Conservation (phyloP, 805 yeast species). For the Metahyphopichia silvanorum region DNA sequence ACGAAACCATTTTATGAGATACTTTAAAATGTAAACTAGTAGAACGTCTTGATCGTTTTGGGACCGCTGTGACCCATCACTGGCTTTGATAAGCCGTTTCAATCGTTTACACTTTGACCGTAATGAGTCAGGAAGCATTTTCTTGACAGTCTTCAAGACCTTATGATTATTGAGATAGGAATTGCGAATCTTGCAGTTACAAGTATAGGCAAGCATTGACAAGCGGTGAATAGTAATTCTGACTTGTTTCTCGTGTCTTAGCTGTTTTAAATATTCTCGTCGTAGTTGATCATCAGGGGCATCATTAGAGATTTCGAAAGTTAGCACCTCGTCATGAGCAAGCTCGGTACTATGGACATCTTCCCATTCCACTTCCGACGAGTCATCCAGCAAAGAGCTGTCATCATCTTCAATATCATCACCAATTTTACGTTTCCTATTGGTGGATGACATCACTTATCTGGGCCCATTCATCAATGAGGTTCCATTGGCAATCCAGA, state of each 20-base stretch:
- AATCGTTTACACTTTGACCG: background rate
- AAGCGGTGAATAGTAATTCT: constrained; percentile 14
- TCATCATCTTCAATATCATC: background rate
- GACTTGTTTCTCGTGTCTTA: constrained; percentile 5
- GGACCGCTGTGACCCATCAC: too few species aligned
- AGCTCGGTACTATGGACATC: constrained; percentile 10
- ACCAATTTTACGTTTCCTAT: background rate
- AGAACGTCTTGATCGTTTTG: too few species aligned
- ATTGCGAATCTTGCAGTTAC: constrained; percentile 19
- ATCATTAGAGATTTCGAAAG: too few species aligned
- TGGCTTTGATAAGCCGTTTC: background rate
- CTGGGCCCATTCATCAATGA: constrained; percentile 26
- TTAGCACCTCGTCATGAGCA: too few species aligned
- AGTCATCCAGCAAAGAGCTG: too few species aligned
- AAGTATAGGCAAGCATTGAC: constrained; percentile 20
- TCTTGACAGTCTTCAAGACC: constrained; percentile 19
- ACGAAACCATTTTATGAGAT: constrained; percentile 32
- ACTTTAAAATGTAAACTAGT: constrained; percentile 26
- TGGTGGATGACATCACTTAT: constrained; percentile 23
- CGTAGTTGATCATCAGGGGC: background rate
- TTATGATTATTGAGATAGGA: constrained; percentile 12
- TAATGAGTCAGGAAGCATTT: constrained; percentile 21
- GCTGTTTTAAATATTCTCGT: background rate
- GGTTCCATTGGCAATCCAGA: constrained; percentile 19
- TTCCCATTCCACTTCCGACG: too few species aligned